Base-by-base conservation (phyloP, 768 basidiomycete species). In the Mycena epipterygia region DNA sequence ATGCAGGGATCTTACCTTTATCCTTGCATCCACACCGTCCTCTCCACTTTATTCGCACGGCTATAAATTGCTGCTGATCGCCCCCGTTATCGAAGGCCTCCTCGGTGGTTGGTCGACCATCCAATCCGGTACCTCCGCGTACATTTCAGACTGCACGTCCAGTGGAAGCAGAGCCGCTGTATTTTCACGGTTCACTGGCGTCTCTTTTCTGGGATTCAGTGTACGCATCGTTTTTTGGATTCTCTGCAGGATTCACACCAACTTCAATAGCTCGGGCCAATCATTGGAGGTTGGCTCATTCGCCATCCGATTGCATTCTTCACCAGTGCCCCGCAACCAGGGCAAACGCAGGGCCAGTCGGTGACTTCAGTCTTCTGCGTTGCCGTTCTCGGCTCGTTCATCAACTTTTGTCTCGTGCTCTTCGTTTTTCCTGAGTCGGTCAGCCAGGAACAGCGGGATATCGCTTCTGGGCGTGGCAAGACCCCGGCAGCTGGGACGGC, bases 141-240 rank as follows among this genome's bases (percentile, higher is more conserved):
- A 95, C 75, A 84, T 95, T 59, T 91, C 92, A 39, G 95, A 96
- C 75, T 95, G 93, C 76, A 95, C 95, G 3, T 92, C 92, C n/a
- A 85, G 89, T 49, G 94, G 94, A 48, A 95, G 94, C 12, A 89
- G 94, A 46, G 88, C 94, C 1, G 85, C 89, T 44, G 89, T 91
- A 30, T 91, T 91, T 79, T 89, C 90, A n/a, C 86, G 90, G 19
- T 91, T 96, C 79, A 85, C 88, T 11, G 96, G 96, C 3, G 88
- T 95, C 9, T 86, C 92, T 68, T 95, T 90, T 80, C 75, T 93
- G 32, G 96, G 96, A 33, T 86, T 95, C 74, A 88, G 91, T 5
- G 74, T 92, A 49, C 17, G 55, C 23, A 1, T 39, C 5, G 9
- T 32, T 9, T 16, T 32, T 3, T 51, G 6, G 41, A 11, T 5